Conservation (phyloP, 345 rosid species). For the Lepidium didymum region DNA sequence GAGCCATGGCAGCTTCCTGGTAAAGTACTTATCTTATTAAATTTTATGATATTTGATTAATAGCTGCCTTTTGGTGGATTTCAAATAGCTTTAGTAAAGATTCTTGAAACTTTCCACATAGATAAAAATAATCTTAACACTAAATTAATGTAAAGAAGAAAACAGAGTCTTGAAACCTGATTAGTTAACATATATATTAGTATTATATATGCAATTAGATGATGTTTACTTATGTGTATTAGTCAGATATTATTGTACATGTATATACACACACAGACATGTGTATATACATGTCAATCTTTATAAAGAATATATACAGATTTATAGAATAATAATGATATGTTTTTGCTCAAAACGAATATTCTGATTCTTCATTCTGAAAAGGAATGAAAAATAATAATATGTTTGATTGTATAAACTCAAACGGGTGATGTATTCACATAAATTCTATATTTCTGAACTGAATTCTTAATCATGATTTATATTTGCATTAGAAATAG, state of each 20-base stretch:
- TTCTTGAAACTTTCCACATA: background rate
- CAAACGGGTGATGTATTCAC: background rate
- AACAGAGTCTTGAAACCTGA: slow-evolving; percentile 11
- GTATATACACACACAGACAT: background rate
- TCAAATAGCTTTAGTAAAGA: slow-evolving; percentile 3
- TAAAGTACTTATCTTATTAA: background rate
- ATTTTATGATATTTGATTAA: background rate
- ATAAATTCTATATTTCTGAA: background rate
- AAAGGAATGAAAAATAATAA: background rate
- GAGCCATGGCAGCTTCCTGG: slow-evolving; percentile 99
- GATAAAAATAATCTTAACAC: background rate
- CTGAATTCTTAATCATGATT: background rate
- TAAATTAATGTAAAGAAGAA: slow-evolving; percentile 9
- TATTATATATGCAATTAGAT: background rate
- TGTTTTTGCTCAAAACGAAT: background rate
- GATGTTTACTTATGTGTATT: slow-evolving; percentile 11
- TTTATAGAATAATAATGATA: background rate
- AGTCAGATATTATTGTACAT: background rate
- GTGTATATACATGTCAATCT: background rate
- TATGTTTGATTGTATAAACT: background rate
- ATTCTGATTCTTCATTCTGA: background rate
- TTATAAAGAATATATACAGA: background rate
- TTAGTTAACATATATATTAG: background rate
- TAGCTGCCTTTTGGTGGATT: slow-evolving; percentile 3
- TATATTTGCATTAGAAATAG: background rate